phyloP scores from a whole-genome alignment of 75 land plant genomes.

The Pinus tabuliformis region DNA sequence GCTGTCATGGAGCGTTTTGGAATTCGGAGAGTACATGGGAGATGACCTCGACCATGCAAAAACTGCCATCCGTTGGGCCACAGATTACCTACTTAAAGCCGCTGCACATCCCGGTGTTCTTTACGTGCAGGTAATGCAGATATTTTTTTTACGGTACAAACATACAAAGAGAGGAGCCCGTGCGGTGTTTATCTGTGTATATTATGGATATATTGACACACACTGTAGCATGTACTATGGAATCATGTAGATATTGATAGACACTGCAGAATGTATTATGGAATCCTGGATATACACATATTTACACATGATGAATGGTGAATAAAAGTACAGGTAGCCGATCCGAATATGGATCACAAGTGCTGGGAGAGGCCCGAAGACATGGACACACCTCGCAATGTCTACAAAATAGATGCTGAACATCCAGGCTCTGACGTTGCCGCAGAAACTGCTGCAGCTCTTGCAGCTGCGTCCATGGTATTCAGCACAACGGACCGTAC shows the following conservation, averaged over 20 bases:
- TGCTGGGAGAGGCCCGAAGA: slow-evolving; percentile 92
- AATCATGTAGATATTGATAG: no score
- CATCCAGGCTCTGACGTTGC: slow-evolving; percentile 84
- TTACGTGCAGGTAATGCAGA: slow-evolving; percentile 48
- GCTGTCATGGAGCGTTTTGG: slow-evolving; percentile 69
- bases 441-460: slow-evolving; percentile 76
- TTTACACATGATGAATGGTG: no score
- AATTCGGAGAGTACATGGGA: slow-evolving; percentile 38
- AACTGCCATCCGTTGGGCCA: slow-evolving; percentile 55
- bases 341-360: slow-evolving; percentile 57
- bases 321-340: slow-evolving; percentile 41
- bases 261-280: no score
- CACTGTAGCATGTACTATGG: no score
- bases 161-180: no score
- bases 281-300: no score
- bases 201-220: no score
- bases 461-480: slow-evolving; percentile 77
- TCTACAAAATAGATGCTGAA: slow-evolving; percentile 38
- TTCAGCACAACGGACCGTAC: slow-evolving; percentile 34
- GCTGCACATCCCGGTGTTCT: slow-evolving; percentile 29
- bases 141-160: no score
- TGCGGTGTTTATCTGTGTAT: no score
- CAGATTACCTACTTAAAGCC: slow-evolving; percentile 75
- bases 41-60: slow-evolving; percentile 42
- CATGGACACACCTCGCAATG: slow-evolving; percentile 65